These are phyloP conservation scores for Fistulifera solaris DNA, from an alignment of 108 stramenopile species.

Conservation along the genomic window DNA sequence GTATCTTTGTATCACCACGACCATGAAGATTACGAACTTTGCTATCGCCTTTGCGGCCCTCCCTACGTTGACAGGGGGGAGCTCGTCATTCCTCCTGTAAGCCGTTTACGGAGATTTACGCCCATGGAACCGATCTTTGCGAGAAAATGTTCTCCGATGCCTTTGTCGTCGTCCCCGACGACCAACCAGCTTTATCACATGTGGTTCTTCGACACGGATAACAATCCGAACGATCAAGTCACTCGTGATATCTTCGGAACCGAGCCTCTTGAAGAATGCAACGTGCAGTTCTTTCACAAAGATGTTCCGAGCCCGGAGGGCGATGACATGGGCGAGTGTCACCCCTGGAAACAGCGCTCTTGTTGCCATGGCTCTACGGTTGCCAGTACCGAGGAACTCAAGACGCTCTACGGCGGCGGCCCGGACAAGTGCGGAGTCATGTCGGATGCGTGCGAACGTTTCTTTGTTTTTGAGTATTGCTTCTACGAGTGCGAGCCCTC, in stretches of 20 bases:
- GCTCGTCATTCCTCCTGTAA: background rate
- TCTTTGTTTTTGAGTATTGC: too few relatives aligned
- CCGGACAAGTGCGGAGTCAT: too few relatives aligned
- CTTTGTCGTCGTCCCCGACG: slow-evolving; percentile 8
- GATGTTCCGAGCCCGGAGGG: slow-evolving; percentile 6
- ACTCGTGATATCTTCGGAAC: background rate
- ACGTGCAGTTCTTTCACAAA: slow-evolving; percentile 9
- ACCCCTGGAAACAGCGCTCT: slow-evolving; percentile 3
- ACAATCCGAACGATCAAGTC: slow-evolving; percentile 8
- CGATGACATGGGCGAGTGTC: slow-evolving; percentile 8
- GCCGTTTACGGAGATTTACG: slow-evolving; percentile 8
- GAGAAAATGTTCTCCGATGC: slow-evolving; percentile 8
- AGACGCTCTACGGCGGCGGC: too few relatives aligned
- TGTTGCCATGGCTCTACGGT: background rate
- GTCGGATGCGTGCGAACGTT: too few relatives aligned
- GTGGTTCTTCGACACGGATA: slow-evolving; percentile 13
- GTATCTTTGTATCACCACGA: too few relatives aligned
- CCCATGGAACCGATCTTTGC: slow-evolving; percentile 8
- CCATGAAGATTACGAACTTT: too few relatives aligned
- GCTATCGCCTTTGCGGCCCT: too few relatives aligned
- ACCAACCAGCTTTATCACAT: slow-evolving; percentile 1
- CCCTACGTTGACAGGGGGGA: too few relatives aligned
- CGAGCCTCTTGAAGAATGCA: slow-evolving; percentile 1
- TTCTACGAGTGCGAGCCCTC: slow-evolving; percentile 3
- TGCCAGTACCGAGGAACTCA: background rate